phyloP scores from a whole-genome alignment of 371 early-diverging fungal species.

The Haplosporangium sp. region DNA sequence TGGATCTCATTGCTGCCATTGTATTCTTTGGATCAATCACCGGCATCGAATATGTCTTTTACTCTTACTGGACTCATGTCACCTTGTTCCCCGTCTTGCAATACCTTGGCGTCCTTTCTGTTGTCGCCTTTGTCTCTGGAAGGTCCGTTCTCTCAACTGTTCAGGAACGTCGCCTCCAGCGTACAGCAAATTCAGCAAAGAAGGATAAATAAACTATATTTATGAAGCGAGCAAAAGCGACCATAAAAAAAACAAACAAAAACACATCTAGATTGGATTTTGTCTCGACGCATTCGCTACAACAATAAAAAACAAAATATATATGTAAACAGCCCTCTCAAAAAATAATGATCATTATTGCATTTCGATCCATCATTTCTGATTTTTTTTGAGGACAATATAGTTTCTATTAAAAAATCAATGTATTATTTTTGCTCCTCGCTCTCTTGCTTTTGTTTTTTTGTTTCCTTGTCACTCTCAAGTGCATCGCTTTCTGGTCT shows the following conservation, averaged over 20 bases:
- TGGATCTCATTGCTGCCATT: conserved; percentile 60
- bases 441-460: conserved; percentile 7
- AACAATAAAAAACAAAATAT: background rate
- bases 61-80: conserved; percentile 77
- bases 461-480: conserved; percentile 6
- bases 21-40: conserved; percentile 70
- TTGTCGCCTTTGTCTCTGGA: conserved; percentile 72
- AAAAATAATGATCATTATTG: background rate
- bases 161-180: conserved; percentile 57
- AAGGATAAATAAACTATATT: conserved; percentile 23
- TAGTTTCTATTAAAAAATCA: background rate
- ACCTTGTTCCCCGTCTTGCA: conserved; percentile 79
- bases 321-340: background rate
- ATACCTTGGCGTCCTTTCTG: conserved; percentile 65
- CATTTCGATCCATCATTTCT: background rate
- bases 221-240: background rate
- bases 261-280: background rate
- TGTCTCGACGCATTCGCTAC: background rate
- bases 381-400: too few species aligned
- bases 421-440: background rate
- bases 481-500: background rate
- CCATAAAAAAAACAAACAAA: background rate
- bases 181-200: conserved; percentile 27
- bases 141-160: conserved; percentile 65
- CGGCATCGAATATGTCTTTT: conserved; percentile 70